Percentiles rank a stretch among this genome's conserved stretches.
phyloP scores from a whole-genome alignment of 345 rosid species.

The Sonneratia caseolaris region DNA sequence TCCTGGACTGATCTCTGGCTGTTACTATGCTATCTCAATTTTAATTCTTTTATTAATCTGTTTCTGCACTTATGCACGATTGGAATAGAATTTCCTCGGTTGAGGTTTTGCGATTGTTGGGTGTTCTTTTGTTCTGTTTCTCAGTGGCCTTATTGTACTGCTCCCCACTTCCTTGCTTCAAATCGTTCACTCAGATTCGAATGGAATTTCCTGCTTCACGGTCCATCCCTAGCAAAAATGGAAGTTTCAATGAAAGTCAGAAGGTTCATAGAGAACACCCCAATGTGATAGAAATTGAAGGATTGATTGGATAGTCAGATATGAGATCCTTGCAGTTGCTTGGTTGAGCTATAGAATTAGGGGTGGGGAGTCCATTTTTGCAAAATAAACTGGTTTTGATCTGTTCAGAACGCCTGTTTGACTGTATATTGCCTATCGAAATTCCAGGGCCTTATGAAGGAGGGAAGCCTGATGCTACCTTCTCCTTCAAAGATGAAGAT shows the following conservation, averaged over 20 bases:
- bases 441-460: slow-evolving; percentile 61
- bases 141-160: neutral
- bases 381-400: no score
- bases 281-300: no score
- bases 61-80: neutral
- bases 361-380: no score
- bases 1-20: neutral
- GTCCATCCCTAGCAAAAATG: neutral
- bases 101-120: neutral
- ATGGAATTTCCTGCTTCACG: neutral
- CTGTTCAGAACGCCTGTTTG: no score
- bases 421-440: neutral
- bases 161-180: neutral
- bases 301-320: no score
- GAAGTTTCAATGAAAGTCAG: no score
- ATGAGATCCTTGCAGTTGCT: no score
- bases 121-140: neutral
- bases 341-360: no score
- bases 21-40: no score
- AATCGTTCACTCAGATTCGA: neutral
- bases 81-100: neutral
- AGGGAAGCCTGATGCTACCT: slow-evolving; percentile 80
- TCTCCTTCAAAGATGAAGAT: slow-evolving; percentile 85
- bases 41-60: neutral
- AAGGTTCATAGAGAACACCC: no score